A percentile compares a stretch with the other conserved stretches of the same genome.
phyloP scores from a whole-genome alignment of 805 yeast genomes.

The Pichia californica region DNA sequence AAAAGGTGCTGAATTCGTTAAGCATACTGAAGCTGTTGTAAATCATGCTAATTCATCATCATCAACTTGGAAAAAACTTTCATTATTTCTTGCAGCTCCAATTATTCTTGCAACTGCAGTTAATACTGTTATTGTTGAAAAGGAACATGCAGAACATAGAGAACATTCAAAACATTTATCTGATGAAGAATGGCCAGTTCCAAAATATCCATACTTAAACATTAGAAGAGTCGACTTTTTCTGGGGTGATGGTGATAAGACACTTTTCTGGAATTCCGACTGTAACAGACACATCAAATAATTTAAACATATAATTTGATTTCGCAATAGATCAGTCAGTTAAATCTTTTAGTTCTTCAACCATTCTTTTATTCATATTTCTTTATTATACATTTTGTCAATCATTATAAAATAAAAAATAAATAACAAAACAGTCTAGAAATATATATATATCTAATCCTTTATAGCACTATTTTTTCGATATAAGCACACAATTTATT shows the following conservation, averaged over 20 bases:
- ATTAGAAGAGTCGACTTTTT: conserved; percentile 80
- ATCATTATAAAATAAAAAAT: no score
- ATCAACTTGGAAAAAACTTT: conserved; percentile 77
- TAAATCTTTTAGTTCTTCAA: no score
- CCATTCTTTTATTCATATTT: no score
- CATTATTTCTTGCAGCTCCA: conserved; percentile 76
- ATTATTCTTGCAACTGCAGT: conserved; percentile 68
- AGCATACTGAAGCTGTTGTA: conserved; percentile 53
- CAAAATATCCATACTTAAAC: conserved; percentile 80
- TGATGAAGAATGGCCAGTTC: conserved; percentile 90
- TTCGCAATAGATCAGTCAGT: no score
- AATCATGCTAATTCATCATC: conserved; percentile 80
- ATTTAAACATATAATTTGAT: no score
- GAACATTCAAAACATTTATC: conserved; percentile 63
- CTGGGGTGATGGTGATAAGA: conserved; percentile 99
- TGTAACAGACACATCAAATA: conserved; percentile 74
- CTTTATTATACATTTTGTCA: no score
- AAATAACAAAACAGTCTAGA: no score
- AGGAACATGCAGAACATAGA: conserved; percentile 88
- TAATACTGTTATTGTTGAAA: conserved; percentile 77
- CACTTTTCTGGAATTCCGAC: conserved; percentile 92
- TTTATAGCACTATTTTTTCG: no score
- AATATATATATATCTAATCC: no score
- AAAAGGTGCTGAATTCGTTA: conserved; percentile 67
- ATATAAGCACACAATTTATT: no score